These are phyloP conservation scores for Eucalyptus caleyi DNA, from an alignment of 345 rosid genomes.

Conservation along the genomic window DNA sequence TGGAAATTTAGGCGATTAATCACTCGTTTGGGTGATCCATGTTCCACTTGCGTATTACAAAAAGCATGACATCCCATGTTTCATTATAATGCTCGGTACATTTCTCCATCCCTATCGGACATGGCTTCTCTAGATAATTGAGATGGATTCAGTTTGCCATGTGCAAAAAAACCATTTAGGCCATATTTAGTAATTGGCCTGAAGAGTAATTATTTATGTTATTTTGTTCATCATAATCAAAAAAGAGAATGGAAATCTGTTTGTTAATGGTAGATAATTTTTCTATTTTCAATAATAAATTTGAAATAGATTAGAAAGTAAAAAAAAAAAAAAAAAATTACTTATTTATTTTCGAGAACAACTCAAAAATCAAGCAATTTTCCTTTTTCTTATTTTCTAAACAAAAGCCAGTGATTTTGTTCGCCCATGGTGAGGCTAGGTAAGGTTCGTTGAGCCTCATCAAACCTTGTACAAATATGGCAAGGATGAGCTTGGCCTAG, in stretches of 20 bases:
- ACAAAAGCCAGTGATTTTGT: accelerated
- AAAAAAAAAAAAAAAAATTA: too few species aligned
- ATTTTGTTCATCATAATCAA: accelerated
- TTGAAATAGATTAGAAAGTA: too few species aligned
- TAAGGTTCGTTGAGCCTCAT: too few species aligned
- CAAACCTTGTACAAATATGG: too few species aligned
- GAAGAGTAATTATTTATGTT: too few species aligned
- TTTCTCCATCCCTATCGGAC: not conserved
- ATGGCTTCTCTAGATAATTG: accelerated
- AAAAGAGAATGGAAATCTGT: accelerated
- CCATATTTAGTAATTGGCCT: accelerated
- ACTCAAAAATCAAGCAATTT: too few species aligned
- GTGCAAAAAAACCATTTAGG: not conserved
- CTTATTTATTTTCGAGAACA: too few species aligned
- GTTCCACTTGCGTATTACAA: not conserved
- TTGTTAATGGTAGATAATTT: too few species aligned
- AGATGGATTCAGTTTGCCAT: not conserved
- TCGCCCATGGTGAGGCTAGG: accelerated
- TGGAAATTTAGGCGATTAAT: not conserved
- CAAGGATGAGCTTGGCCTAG: too few species aligned
- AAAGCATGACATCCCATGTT: not conserved
- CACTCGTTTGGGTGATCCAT: not conserved
- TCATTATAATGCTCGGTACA: not conserved
- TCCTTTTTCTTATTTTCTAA: too few species aligned
- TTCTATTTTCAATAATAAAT: accelerated